A percentile compares a stretch with the other conserved stretches of the same genome.
Conservation (phyloP, 2,329 filamentous ascomycete genomes). For the Nemania sp. region DNA sequence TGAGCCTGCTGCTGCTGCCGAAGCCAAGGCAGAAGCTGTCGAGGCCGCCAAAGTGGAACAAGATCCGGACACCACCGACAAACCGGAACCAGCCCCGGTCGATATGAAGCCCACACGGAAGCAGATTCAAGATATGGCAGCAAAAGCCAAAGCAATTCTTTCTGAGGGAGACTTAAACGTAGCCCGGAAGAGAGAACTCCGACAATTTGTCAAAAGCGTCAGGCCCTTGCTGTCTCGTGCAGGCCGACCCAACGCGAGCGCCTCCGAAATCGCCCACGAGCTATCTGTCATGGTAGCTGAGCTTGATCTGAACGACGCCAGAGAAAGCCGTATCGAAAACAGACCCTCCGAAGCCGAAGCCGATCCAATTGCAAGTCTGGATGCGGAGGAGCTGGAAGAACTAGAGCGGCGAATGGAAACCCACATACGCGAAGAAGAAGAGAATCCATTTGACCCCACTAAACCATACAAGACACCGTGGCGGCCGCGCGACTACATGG, state of each 20-base stretch:
- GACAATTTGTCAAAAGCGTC: conserved; percentile 69
- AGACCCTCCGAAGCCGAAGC: conserved; percentile 28
- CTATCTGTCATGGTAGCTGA: conserved; percentile 55
- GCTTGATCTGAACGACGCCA: conserved; percentile 45
- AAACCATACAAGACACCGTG: conserved; percentile 94
- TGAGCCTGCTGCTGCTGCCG: conserved; percentile 28
- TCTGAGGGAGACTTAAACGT: conserved; percentile 61
- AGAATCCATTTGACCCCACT: conserved; percentile 74
- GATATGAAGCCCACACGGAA: conserved; percentile 39
- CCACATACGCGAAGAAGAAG: conserved; percentile 64
- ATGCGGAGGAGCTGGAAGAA: conserved; percentile 56
- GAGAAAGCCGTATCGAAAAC: conserved; percentile 26
- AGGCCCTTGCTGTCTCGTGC: conserved; percentile 64
- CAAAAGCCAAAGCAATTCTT: conserved; percentile 63
- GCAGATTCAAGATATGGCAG: conserved; percentile 55
- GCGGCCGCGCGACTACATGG: conserved; percentile 84
- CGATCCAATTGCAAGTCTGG: conserved; percentile 46
- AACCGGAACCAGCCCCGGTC: conserved; percentile 28
- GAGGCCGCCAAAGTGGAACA: conserved; percentile 38
- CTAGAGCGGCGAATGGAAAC: conserved; percentile 60
- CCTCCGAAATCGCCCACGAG: conserved; percentile 54
- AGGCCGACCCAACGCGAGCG: conserved; percentile 38
- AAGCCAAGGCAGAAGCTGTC: conserved; percentile 32
- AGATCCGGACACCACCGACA: conserved; percentile 44
- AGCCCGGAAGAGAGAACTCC: conserved; percentile 75